A percentile compares a stretch with the other conserved stretches of the same genome.
Evolutionary conservation across 176 grass and related monocot genomes (phyloP).

Genomic region (Oryza brachyantha): DNA sequence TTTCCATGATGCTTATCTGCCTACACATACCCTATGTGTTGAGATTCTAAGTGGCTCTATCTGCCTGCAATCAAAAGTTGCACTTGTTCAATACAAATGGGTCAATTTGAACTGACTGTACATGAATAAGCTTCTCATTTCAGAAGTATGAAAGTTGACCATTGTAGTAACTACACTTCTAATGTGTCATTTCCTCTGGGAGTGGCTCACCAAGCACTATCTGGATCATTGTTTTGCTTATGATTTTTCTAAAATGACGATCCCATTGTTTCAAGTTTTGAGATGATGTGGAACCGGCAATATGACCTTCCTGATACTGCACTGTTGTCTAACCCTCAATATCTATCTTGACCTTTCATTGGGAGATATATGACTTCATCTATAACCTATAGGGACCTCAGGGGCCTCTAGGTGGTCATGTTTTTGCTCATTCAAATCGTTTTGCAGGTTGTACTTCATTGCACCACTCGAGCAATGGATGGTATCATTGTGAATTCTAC

Average conservation of each 20-base stretch:
- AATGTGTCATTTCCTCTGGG: background rate
- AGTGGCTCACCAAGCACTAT: background rate
- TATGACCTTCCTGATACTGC: slow-evolving; percentile 2
- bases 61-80: background rate
- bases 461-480: slow-evolving; percentile 72
- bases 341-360: background rate
- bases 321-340: background rate
- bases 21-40: background rate
- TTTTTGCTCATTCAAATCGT: slow-evolving; percentile 11
- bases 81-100: background rate
- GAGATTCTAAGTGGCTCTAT: background rate
- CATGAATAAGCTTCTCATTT: background rate
- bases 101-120: background rate
- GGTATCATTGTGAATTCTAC: slow-evolving; percentile 77
- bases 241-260: background rate
- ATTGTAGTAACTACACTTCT: background rate
- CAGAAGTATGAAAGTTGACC: background rate
- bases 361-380: background rate
- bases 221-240: background rate
- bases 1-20: background rate
- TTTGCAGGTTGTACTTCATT: slow-evolving; percentile 84
- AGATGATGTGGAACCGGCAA: background rate
- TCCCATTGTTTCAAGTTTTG: background rate
- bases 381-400: background rate
- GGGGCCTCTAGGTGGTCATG: background rate